These are phyloP conservation scores for Eucalyptus viminalis DNA, from an alignment of 345 rosid genomes.

Conservation along the genomic window DNA sequence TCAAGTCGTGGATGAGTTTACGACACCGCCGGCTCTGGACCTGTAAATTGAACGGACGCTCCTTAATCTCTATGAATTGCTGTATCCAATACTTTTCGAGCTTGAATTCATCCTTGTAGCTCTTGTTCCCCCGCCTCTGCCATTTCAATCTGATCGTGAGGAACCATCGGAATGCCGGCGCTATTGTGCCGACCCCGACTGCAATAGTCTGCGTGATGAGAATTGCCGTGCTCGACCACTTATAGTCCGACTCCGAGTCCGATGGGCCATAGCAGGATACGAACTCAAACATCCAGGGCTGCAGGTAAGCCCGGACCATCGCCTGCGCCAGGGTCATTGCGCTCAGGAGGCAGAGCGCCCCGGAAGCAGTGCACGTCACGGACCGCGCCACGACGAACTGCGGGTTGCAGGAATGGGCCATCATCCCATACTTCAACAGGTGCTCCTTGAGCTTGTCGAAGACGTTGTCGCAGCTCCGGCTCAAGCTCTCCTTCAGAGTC, in stretches of 20 bases:
- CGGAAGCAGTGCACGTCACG: constrained; percentile 72
- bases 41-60: constrained; percentile 28
- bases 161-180: constrained; percentile 69
- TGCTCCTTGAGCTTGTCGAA: constrained; percentile 33
- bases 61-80: constrained; percentile 48
- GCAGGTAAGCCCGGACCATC: constrained; percentile 35
- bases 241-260: constrained; percentile 40
- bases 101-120: constrained; percentile 11
- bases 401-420: constrained; percentile 80
- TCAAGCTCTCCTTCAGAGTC: constrained; percentile 34
- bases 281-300: constrained; percentile 36
- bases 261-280: constrained; percentile 26
- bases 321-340: constrained; percentile 53
- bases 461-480: constrained; percentile 7
- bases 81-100: constrained; percentile 64
- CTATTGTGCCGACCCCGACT: constrained; percentile 52
- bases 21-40: constrained; percentile 22
- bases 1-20: constrained; percentile 25
- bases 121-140: constrained; percentile 21
- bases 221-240: constrained; percentile 53
- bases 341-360: constrained; percentile 53
- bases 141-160: constrained; percentile 50
- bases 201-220: constrained; percentile 53
- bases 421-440: constrained; percentile 70
- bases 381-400: constrained; percentile 80